A percentile compares a stretch with the other conserved stretches of the same genome.
Conservation (phyloP, 192 early-diverging fungal genomes). For the Coemansia sp. region DNA sequence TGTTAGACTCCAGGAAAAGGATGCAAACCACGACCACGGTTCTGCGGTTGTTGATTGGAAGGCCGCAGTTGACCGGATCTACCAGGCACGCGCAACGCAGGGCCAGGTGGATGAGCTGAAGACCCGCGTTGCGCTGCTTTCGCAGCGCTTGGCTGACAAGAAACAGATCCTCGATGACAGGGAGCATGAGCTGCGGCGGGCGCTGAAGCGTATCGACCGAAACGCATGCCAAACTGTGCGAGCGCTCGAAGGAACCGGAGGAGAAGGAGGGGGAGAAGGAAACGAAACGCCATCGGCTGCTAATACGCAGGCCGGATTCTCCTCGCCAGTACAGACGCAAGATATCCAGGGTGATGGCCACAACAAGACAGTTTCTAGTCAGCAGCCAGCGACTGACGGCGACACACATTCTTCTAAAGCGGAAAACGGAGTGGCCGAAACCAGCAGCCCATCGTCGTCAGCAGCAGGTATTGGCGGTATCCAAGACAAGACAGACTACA, state of each 20-base stretch:
- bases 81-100: constrained; percentile 26
- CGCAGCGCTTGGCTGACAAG: constrained; percentile 42
- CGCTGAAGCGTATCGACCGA: constrained; percentile 56
- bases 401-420: background rate
- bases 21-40: constrained; percentile 3
- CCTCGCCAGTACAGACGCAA: background rate
- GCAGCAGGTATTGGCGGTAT: constrained; percentile 41
- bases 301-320: background rate
- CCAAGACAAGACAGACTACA: constrained; percentile 51
- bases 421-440: constrained; percentile 3
- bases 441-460: constrained; percentile 10
- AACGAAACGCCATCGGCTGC: constrained; percentile 1
- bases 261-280: background rate
- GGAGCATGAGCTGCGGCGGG: constrained; percentile 39
- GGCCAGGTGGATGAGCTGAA: constrained; percentile 40
- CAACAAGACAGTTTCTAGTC: background rate
- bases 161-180: constrained; percentile 40
- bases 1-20: constrained; percentile 29
- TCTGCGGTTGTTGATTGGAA: constrained; percentile 31
- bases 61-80: constrained; percentile 33
- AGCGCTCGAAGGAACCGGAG: constrained; percentile 1
- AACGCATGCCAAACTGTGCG: constrained; percentile 47
- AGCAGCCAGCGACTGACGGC: constrained; percentile 1
- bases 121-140: constrained; percentile 33
- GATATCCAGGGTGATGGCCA: constrained; percentile 2